Conservation (phyloP, 345 rosid genomes). For the Acer yangbiense region DNA sequence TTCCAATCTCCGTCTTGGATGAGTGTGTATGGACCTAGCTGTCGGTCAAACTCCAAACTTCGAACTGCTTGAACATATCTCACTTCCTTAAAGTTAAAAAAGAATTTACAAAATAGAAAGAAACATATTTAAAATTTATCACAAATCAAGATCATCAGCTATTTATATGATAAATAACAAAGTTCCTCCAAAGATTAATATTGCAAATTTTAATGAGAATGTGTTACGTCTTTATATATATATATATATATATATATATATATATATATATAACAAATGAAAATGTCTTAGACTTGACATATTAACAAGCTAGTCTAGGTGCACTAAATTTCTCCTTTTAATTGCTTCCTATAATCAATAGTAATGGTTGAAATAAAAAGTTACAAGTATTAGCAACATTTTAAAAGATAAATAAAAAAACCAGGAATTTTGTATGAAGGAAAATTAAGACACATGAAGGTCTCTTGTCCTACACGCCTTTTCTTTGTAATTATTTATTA, state of each 20-base stretch:
- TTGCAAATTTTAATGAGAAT: not conserved
- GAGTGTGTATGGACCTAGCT: slow-evolving; percentile 79
- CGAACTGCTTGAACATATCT: slow-evolving; percentile 68
- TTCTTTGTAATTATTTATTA: not conserved
- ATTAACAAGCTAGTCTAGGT: not conserved
- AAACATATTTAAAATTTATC: not conserved
- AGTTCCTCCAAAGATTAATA: not conserved
- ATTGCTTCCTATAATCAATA: not conserved
- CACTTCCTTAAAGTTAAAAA: slow-evolving; percentile 55
- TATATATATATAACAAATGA: not conserved
- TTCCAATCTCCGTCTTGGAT: slow-evolving; percentile 75
- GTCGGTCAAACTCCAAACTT: slow-evolving; percentile 73
- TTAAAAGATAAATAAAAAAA: too few relatives aligned
- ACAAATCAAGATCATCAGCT: not conserved
- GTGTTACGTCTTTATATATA: not conserved
- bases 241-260: not conserved
- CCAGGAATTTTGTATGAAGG: not conserved
- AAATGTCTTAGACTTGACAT: not conserved
- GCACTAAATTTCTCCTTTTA: not conserved
- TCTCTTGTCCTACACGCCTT: not conserved
- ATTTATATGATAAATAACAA: not conserved
- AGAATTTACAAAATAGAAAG: not conserved
- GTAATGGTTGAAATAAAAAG: too few relatives aligned
- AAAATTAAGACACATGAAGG: not conserved
- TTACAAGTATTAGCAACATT: not conserved